Conservation (phyloP, 192 early-diverging fungal species). For the Rhizoclosmatium globosum region DNA sequence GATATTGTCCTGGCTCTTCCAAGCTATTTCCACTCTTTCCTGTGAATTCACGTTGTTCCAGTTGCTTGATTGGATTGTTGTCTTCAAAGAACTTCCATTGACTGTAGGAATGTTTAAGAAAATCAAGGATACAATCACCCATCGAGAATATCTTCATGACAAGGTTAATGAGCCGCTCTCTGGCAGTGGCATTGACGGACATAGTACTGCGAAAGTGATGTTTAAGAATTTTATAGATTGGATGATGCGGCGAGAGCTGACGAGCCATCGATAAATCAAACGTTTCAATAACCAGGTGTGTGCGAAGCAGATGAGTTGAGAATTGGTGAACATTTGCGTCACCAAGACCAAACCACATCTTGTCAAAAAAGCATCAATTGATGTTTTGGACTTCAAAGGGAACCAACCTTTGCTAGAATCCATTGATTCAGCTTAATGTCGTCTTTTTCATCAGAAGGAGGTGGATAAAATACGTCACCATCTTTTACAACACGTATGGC, state of each 20-base stretch:
- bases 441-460: background rate
- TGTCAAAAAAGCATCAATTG: too few relatives aligned
- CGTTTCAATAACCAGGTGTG: slow-evolving; percentile 23
- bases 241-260: slow-evolving; percentile 4
- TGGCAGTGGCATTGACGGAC: slow-evolving; percentile 20
- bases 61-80: slow-evolving; percentile 18
- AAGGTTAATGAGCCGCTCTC: slow-evolving; percentile 7
- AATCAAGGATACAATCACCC: slow-evolving; percentile 14
- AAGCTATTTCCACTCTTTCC: background rate
- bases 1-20: slow-evolving; percentile 11
- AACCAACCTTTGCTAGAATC: slow-evolving; percentile 15
- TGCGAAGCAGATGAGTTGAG: background rate
- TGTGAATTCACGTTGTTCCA: slow-evolving; percentile 14
- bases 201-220: slow-evolving; percentile 11
- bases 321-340: slow-evolving; percentile 20
- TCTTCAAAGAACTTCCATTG: slow-evolving; percentile 12
- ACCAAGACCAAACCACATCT: slow-evolving; percentile 18
- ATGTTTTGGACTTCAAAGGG: background rate
- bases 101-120: slow-evolving; percentile 9
- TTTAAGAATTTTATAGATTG: slow-evolving; percentile 21
- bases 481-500: slow-evolving; percentile 27
- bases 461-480: slow-evolving; percentile 26
- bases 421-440: background rate
- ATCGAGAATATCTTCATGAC: slow-evolving; percentile 13
- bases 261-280: slow-evolving; percentile 6